A percentile compares a stretch with the other conserved stretches of the same genome.
phyloP scores from a whole-genome alignment of 2,329 filamentous ascomycete species.

The Ophiocordyceps robertsii region DNA sequence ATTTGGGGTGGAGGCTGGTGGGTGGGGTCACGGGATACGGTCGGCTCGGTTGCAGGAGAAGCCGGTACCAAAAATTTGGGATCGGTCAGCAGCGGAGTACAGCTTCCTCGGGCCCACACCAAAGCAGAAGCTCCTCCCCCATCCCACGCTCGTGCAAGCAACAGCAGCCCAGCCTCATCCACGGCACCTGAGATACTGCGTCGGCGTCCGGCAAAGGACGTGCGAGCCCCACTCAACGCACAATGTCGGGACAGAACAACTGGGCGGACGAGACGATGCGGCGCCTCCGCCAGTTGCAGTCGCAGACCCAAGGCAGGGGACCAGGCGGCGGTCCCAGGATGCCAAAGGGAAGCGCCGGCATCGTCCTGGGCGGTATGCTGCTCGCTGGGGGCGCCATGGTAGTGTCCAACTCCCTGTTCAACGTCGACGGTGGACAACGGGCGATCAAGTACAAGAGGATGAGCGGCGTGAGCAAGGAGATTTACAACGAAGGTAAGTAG shows the following conservation, averaged over 20 bases:
- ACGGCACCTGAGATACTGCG: not conserved
- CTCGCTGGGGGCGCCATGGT: conserved; percentile 36
- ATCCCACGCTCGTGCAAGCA: not conserved
- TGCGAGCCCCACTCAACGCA: not conserved
- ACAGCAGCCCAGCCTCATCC: not conserved
- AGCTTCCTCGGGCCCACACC: conserved; percentile 1
- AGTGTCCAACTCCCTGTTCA: conserved; percentile 51
- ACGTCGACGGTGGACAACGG: conserved; percentile 94
- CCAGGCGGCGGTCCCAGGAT: conserved; percentile 23
- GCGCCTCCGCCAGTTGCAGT: conserved; percentile 34
- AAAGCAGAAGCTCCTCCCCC: not conserved
- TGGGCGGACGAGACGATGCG: conserved; percentile 37
- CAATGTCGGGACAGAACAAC: conserved; percentile 21
- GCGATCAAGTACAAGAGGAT: conserved; percentile 96
- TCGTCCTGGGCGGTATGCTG: conserved; percentile 26
- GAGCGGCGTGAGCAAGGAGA: conserved; percentile 89
- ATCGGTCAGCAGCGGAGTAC: conserved; percentile 1
- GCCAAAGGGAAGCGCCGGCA: conserved; percentile 24
- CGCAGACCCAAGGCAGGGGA: conserved; percentile 21
- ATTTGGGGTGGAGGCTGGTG: not conserved
- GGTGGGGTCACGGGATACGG: too few relatives aligned
- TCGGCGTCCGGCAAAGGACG: not conserved
- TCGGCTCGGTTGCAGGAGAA: not conserved
- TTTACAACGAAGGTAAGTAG: conserved; percentile 74
- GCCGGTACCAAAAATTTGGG: not conserved